Conservation (phyloP, 106 monocot genomes). For the Platanthera zijinensis region DNA sequence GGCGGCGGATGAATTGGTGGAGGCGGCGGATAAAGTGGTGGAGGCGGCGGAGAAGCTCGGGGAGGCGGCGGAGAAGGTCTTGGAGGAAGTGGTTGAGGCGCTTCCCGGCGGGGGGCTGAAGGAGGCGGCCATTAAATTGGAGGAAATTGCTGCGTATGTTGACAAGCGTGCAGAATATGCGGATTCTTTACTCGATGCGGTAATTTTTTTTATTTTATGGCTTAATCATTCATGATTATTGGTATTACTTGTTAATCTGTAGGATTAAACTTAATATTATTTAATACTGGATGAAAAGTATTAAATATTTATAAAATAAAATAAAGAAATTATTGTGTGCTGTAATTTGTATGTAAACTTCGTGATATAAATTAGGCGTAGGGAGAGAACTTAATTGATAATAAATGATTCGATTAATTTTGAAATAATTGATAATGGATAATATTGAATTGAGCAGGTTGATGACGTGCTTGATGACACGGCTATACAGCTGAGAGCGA, state of each 20-base stretch:
- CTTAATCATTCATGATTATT: not conserved
- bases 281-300: too few relatives aligned
- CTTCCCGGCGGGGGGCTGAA: not conserved
- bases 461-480: not conserved
- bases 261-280: too few relatives aligned
- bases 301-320: too few relatives aligned
- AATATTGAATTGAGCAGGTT: not conserved
- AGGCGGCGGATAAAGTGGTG: not conserved
- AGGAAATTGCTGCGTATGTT: not conserved
- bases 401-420: too few relatives aligned
- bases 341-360: not conserved
- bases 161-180: not conserved
- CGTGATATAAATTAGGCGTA: not conserved
- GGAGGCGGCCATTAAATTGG: not conserved
- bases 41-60: constrained; percentile 5
- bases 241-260: not conserved
- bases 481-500: too few relatives aligned
- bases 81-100: not conserved
- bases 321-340: not conserved
- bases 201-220: not conserved
- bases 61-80: not conserved
- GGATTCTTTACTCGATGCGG: not conserved
- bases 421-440: too few relatives aligned
- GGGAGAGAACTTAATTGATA: too few relatives aligned
- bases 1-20: not conserved